Base-by-base conservation (phyloP, 2,329 filamentous ascomycete genomes). In the Talaromyces sp. region DNA sequence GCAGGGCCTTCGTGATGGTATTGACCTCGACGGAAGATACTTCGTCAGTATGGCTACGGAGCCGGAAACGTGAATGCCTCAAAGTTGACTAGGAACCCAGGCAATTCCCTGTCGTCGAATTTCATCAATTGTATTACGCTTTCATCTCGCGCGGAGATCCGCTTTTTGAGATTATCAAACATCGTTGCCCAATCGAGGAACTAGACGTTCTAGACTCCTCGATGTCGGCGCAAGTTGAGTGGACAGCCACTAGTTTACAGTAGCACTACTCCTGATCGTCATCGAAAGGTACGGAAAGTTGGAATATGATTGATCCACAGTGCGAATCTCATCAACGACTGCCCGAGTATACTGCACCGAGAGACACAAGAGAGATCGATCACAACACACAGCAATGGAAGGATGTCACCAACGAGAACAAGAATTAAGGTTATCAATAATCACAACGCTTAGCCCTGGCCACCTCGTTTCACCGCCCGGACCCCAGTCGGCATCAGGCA, bases 401-500 rank as follows among this genome's bases (percentile, higher is more conserved):
- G 11, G 21, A 35, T 14, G 50, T 18, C 21, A 21, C 48, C 25
- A 23, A 54, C 31, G 11, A 37, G 50, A 23, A 23, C 18, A 21
- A 37, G n/a, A 21, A 54, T 37, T 54, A 54, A 54, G 50, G 50
- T 54, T 54, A 54, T 54, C 50, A 35, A 18, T 11, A 21, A 31
- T 54, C 50, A 52, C 5, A 6, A 25, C 23, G 21, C 42, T 25
- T 46, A 33, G 11, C 50, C 31, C 31, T 33, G 35, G 50, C 21
- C 31, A 54, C 37, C 31, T 35, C n/a, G 28, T 54, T 54, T 54
- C 50, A 54, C 50, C 50, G 50, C 50, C 50, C 50, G n/a, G 50
- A 35, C n/a, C 28, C 21, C 48, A 25, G 16, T 33, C 31, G n/a
- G 31, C 31, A 54, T 54, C 50, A 54, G 48, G n/a, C 48, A 54